Evolutionary conservation across 495 filamentous ascomycete genomes (phyloP).

Genomic region (Aspergillus sclerotiicarbonarius): DNA sequence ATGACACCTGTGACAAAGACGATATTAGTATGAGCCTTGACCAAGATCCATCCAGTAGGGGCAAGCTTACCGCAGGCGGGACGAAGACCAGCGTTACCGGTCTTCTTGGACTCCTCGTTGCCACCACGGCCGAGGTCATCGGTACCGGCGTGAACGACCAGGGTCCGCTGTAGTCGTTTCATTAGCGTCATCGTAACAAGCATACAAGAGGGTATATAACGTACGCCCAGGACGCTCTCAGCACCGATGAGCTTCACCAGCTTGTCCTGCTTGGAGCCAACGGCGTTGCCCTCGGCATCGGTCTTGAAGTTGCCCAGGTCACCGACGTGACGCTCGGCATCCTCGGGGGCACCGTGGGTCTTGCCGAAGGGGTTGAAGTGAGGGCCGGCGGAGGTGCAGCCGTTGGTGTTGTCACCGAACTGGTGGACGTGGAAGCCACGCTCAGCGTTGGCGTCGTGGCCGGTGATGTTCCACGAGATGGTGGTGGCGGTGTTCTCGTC

Average conservation of each 20-base stretch:
- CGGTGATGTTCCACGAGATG: conserved; percentile 87
- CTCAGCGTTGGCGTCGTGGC: conserved; percentile 91
- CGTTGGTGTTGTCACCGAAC: conserved; percentile 99
- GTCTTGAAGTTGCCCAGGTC: conserved; percentile 97
- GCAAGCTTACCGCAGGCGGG: conserved; percentile 81
- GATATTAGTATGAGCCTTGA: neutral
- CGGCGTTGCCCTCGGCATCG: conserved; percentile 82
- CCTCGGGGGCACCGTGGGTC: conserved; percentile 82
- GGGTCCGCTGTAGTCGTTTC: conserved; percentile 64
- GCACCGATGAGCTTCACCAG: conserved; percentile 92
- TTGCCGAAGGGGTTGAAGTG: conserved; percentile 97
- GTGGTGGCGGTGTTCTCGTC: conserved; percentile 77
- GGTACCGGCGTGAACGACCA: conserved; percentile 91
- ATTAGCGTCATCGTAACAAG: conserved; percentile 2
- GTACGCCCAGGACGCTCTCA: conserved; percentile 91
- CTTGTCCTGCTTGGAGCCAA: conserved; percentile 71
- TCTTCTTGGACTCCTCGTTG: conserved; percentile 93
- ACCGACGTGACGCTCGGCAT: conserved; percentile 87
- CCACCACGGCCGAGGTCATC: conserved; percentile 92
- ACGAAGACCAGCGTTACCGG: conserved; percentile 87
- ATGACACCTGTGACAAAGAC: conserved; percentile 64
- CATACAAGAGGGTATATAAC: conserved; percentile 26
- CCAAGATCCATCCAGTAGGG: neutral
- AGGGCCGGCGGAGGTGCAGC: conserved; percentile 94
- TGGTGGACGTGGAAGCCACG: conserved; percentile 97